These are phyloP conservation scores for Simplicillium aogashimaense DNA, from an alignment of 2,329 filamentous ascomycete genomes.

Conservation along the genomic window DNA sequence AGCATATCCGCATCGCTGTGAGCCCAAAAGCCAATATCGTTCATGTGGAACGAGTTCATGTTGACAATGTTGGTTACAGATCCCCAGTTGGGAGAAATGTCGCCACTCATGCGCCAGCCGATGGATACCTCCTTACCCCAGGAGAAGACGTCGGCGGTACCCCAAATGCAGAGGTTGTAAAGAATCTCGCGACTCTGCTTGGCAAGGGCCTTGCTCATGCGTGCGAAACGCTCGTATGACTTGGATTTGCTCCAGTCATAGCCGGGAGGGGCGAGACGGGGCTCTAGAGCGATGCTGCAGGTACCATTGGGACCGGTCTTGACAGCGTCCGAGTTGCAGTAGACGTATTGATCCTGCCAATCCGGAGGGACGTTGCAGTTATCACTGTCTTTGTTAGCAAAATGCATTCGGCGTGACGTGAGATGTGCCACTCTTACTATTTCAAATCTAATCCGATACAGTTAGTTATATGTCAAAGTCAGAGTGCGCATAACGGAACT, in stretches of 20 bases:
- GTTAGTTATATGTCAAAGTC: conserved; percentile 1
- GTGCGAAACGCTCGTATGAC: conserved; percentile 32
- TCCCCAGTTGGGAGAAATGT: conserved; percentile 24
- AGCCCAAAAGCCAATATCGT: conserved; percentile 34
- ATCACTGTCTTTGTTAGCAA: not conserved
- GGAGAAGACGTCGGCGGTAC: conserved; percentile 34
- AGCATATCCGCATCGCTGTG: conserved; percentile 39
- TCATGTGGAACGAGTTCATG: conserved; percentile 30
- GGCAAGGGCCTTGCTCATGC: conserved; percentile 40
- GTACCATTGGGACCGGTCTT: not conserved
- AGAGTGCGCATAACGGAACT: no score
- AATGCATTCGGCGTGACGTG: not conserved
- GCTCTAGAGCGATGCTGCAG: conserved; percentile 8
- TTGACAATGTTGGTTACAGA: conserved; percentile 29
- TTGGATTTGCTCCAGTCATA: conserved; percentile 42
- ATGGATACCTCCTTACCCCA: conserved; percentile 40
- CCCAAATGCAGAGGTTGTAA: conserved; percentile 45
- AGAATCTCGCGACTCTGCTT: conserved; percentile 33
- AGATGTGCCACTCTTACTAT: conserved; percentile 8
- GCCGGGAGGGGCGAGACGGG: conserved; percentile 27
- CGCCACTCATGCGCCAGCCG: conserved; percentile 33
- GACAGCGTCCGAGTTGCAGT: not conserved
- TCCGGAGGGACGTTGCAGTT: conserved; percentile 3
- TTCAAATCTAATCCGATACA: conserved; percentile 6
- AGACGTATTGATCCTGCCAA: not conserved